Percentiles rank a stretch among this genome's conserved stretches.
These are phyloP conservation scores for Exophiala dermatitidis DNA, from an alignment of 2,329 filamentous ascomycete genomes.

Conservation along the genomic window DNA sequence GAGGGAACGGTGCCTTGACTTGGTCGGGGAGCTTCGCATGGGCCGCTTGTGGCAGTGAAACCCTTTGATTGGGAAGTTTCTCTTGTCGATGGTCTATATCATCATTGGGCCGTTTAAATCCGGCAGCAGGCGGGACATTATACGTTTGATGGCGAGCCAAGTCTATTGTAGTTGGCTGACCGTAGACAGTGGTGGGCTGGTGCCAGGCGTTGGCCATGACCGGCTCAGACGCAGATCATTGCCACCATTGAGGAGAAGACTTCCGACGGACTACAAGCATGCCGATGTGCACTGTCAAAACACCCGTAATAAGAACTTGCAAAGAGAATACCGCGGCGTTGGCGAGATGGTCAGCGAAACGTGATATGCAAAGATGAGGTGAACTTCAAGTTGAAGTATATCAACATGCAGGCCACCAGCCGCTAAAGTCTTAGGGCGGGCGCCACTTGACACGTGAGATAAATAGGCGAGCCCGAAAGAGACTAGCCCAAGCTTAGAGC, in stretches of 20 bases:
- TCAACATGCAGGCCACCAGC: background rate
- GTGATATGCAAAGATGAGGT: background rate
- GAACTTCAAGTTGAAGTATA: too few species aligned
- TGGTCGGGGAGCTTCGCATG: background rate
- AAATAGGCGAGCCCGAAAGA: background rate
- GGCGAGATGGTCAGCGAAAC: background rate
- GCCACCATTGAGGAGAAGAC: too few species aligned
- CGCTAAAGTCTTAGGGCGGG: background rate
- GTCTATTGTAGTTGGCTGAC: slow-evolving; percentile 44
- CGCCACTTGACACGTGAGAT: background rate
- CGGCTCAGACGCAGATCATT: background rate
- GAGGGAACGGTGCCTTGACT: background rate
- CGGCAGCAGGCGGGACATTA: slow-evolving; percentile 38
- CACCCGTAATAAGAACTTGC: too few species aligned
- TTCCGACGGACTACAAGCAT: too few species aligned
- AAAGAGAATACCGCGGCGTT: background rate
- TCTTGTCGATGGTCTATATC: slow-evolving; percentile 15
- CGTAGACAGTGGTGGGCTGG: slow-evolving; percentile 42
- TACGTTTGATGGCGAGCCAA: slow-evolving; percentile 37
- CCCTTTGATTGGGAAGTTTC: background rate
- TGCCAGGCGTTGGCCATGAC: slow-evolving; percentile 12
- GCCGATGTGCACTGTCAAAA: too few species aligned
- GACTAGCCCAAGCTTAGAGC: slow-evolving; percentile 2
- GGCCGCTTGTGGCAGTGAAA: background rate
- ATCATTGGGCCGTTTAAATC: slow-evolving; percentile 43